Percentiles rank a stretch among this genome's conserved stretches.
phyloP scores from a whole-genome alignment of 2,329 filamentous ascomycete species.

The Hymenoscyphus fraxineus region DNA sequence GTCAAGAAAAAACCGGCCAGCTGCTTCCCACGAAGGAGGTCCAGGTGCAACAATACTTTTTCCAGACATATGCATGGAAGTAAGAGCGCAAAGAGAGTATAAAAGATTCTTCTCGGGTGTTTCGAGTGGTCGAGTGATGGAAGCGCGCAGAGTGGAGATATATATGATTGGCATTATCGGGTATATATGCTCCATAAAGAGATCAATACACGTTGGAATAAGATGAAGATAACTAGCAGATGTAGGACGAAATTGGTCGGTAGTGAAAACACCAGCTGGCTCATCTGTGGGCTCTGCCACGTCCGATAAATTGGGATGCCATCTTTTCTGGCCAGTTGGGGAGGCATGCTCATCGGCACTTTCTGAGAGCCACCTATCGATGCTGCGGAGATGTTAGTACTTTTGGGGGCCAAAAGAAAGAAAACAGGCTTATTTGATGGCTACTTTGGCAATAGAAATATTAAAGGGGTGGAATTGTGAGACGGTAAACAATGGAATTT shows the following conservation, averaged over 20 bases:
- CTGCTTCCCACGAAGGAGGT: constrained; percentile 43
- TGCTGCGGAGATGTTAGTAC: constrained; percentile 3
- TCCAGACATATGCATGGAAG: constrained; percentile 48
- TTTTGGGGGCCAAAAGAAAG: background rate
- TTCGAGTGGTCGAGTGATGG: constrained; percentile 41
- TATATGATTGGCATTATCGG: constrained; percentile 61
- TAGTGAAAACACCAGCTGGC: constrained; percentile 36
- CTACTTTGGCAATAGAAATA: background rate
- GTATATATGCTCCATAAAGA: constrained; percentile 60
- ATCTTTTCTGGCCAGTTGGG: constrained; percentile 21
- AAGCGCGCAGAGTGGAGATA: constrained; percentile 50
- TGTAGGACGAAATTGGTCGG: constrained; percentile 42
- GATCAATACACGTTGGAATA: constrained; percentile 55
- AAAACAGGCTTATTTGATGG: background rate
- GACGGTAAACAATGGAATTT: background rate
- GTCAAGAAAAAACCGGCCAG: constrained; percentile 54
- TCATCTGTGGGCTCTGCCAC: constrained; percentile 40
- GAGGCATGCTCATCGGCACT: constrained; percentile 27
- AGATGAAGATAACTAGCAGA: constrained; percentile 45
- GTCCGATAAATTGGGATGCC: constrained; percentile 33
- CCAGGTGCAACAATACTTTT: constrained; percentile 40
- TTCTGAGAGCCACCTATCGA: background rate
- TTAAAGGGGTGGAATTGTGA: background rate
- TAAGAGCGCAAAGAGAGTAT: constrained; percentile 56
- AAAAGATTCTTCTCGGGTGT: constrained; percentile 43